Evolutionary conservation across 1,139 yeast genomes (phyloP).

Genomic region (Debaryomyces singareniensis): DNA sequence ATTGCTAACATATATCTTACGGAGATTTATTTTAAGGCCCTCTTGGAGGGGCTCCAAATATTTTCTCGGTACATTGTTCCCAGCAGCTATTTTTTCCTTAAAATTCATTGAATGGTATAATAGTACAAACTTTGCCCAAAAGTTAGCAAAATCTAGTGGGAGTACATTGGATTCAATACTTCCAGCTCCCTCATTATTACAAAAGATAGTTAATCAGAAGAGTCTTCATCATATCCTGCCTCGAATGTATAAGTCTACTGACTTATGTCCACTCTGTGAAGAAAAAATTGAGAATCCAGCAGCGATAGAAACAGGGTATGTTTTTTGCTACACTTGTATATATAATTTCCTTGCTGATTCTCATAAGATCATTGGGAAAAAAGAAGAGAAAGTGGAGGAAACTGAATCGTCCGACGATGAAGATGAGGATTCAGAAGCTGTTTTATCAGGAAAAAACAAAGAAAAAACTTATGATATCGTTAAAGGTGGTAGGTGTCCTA

Average conservation of each 20-base stretch:
- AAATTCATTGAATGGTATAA: constrained; percentile 97
- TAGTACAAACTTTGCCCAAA: constrained; percentile 65
- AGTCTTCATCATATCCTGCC: too few relatives aligned
- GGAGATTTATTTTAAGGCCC: constrained; percentile 32
- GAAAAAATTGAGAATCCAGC: constrained; percentile 70
- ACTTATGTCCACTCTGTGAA: constrained; percentile 68
- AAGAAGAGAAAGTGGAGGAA: constrained; percentile 11
- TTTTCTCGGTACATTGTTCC: constrained; percentile 56
- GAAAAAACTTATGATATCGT: constrained; percentile 15
- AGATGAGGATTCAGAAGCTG: constrained; percentile 11
- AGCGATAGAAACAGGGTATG: constrained; percentile 84
- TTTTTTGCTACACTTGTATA: constrained; percentile 86
- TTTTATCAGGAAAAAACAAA: constrained; percentile 5
- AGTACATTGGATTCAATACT: constrained; percentile 43
- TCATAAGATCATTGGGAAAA: constrained; percentile 28
- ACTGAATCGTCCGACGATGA: constrained; percentile 15
- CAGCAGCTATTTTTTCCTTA: constrained; percentile 75
- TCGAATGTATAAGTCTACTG: constrained; percentile 24
- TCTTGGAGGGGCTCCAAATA: constrained; percentile 31
- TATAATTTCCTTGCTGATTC: constrained; percentile 53
- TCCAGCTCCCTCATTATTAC: constrained; percentile 45
- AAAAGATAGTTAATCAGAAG: constrained; percentile 9
- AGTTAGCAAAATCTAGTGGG: constrained; percentile 49
- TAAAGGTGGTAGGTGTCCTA: constrained; percentile 78
- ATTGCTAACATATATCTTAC: constrained; percentile 24